These are phyloP conservation scores for Puccinia hordei DNA, from an alignment of 1,284 basidiomycete species.

Conservation along the genomic window DNA sequence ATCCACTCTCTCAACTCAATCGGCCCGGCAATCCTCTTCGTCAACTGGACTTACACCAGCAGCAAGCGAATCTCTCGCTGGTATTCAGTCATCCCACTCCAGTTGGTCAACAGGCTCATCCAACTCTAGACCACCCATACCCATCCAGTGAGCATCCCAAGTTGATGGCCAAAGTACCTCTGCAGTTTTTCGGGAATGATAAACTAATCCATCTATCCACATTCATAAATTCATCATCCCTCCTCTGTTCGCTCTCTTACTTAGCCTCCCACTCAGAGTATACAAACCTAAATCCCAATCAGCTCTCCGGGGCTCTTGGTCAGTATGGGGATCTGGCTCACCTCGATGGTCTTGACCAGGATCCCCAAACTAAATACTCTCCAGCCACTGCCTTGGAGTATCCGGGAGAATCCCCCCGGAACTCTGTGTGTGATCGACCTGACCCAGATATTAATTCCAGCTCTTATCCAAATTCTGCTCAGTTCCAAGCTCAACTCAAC, in stretches of 20 bases:
- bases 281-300: neutral
- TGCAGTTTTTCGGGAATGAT: neutral
- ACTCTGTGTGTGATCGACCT: neutral
- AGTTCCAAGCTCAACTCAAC: neutral
- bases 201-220: no score
- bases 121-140: neutral
- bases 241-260: neutral
- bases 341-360: neutral
- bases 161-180: no score
- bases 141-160: neutral
- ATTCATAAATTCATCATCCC: no score
- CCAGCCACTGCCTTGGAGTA: neutral
- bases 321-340: neutral
- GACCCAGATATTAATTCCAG: neutral
- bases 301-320: neutral
- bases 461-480: neutral
- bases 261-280: neutral
- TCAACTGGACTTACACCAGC: neutral
- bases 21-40: neutral
- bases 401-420: slow-evolving; percentile 9
- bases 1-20: no score
- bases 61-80: no score
- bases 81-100: neutral
- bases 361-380: neutral
- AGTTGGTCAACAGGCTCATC: neutral